Evolutionary conservation across 2,329 filamentous ascomycete genomes (phyloP).

Genomic region (Hymenoscyphus infarciens): DNA sequence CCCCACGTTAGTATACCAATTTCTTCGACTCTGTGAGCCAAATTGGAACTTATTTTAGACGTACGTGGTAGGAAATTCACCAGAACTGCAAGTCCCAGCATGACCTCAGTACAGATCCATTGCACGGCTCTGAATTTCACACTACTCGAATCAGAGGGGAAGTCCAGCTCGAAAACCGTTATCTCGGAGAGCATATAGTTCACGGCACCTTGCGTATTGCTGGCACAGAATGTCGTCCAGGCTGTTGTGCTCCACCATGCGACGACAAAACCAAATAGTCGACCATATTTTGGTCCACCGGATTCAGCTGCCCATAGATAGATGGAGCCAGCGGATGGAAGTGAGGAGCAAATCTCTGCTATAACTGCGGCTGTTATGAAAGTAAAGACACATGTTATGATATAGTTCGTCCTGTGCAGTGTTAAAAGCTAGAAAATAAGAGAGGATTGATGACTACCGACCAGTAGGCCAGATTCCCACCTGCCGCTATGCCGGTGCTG

Average conservation of each 20-base stretch:
- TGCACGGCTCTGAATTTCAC: slow-evolving; percentile 58
- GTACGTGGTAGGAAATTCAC: slow-evolving; percentile 49
- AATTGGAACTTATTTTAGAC: slow-evolving; percentile 25
- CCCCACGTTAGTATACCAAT: too few relatives aligned
- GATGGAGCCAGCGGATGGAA: slow-evolving; percentile 37
- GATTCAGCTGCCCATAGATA: slow-evolving; percentile 50
- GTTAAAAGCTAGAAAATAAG: slow-evolving; percentile 14
- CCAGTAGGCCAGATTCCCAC: slow-evolving; percentile 60
- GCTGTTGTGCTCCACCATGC: slow-evolving; percentile 62
- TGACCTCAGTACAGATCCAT: slow-evolving; percentile 54
- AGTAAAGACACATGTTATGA: slow-evolving; percentile 57
- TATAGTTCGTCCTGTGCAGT: slow-evolving; percentile 51
- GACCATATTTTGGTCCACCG: slow-evolving; percentile 41
- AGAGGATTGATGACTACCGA: slow-evolving; percentile 26
- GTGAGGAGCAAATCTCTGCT: slow-evolving; percentile 52
- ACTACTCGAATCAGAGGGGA: slow-evolving; percentile 48
- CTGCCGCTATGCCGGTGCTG: slow-evolving; percentile 59
- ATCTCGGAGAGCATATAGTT: slow-evolving; percentile 56
- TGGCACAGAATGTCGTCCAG: slow-evolving; percentile 57
- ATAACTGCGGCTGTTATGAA: slow-evolving; percentile 59
- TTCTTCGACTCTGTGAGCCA: too few relatives aligned
- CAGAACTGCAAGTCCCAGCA: slow-evolving; percentile 48
- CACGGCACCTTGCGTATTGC: slow-evolving; percentile 48
- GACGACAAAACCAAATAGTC: slow-evolving; percentile 42
- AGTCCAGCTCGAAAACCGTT: slow-evolving; percentile 53